Percentiles rank a stretch among this genome's conserved stretches.
Evolutionary conservation across 352 stramenopile genomes (phyloP).

Genomic region (Globisporangium paroecandrum): DNA sequence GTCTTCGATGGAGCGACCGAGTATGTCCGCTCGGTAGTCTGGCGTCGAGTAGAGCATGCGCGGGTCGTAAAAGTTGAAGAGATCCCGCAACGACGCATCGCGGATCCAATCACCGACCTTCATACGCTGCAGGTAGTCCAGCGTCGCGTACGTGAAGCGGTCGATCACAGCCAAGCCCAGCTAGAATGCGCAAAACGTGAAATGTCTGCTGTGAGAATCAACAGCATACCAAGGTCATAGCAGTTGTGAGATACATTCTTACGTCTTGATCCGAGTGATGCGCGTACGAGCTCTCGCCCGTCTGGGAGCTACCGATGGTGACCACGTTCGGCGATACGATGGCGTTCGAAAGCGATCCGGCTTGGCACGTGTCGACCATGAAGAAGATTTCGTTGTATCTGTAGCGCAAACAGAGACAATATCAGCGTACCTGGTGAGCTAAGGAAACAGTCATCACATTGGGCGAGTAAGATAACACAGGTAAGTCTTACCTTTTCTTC

Average conservation of each 20-base stretch:
- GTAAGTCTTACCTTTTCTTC: constrained; percentile 66
- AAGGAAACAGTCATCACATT: too few relatives aligned
- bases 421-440: background rate
- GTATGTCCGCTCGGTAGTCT: constrained; percentile 71
- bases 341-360: constrained; percentile 88
- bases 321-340: constrained; percentile 90
- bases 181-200: constrained; percentile 21
- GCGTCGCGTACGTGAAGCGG: constrained; percentile 86
- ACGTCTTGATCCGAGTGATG: constrained; percentile 86
- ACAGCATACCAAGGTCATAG: background rate
- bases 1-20: constrained; percentile 62
- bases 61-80: constrained; percentile 84
- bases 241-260: background rate
- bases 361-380: constrained; percentile 98
- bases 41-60: constrained; percentile 81
- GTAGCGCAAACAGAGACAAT: background rate
- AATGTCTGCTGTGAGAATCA: background rate
- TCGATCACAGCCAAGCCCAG: constrained; percentile 86
- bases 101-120: constrained; percentile 73
- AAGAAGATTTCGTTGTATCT: constrained; percentile 96
- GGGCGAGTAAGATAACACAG: background rate
- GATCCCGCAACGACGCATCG: constrained; percentile 56
- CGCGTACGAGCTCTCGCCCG: constrained; percentile 94
- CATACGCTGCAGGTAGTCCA: constrained; percentile 86
- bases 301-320: constrained; percentile 90